Evolutionary conservation across 208 protist genomes (phyloP), one percentile per base, ranked within the genome.

Genomic region (Leishmania amazonensis): DNA sequence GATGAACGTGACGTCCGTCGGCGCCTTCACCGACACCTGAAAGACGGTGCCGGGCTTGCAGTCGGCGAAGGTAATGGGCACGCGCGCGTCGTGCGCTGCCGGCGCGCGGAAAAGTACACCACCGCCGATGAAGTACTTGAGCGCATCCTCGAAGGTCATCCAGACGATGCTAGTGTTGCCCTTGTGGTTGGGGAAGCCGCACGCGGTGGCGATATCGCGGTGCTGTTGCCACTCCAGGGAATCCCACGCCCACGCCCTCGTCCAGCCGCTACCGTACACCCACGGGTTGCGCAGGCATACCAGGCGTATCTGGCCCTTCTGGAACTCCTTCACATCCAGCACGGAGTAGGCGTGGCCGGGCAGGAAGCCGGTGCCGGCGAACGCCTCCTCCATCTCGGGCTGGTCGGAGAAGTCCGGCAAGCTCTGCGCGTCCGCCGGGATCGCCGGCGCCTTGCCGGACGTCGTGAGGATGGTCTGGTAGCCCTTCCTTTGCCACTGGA

Each of bases 321-420:
- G 75, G 80, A 92, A 92, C 76, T 87, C 67, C 31, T 78, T 73
- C 60, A 93, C 90, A 24, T 75, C 85, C 35, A 89, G 68, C 42
- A 97, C 84, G 42, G 88, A 91, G 90, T 95, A 97, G 42, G 92
- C 91, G 87, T 97, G 91, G 31, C 94, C 94, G 76, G 94, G 89
- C 47, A 97, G 79, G 38, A 97, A 83, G 15, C 91, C 87, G 5
- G 92, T 94, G 53, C 85, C 89, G 13, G 82, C 72, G 75, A 95
- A 75, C 47, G 83, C 40, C 76, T 74, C 28, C 76, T 84, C 89
- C 85, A 92, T 54, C 75, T 95, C 88, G 15, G 89, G 87, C 67
- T 93, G 78, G 28, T 94, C 88, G 51, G 71, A 82, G 81, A 93
- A 90, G 87, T 94, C 91, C 15, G 83, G 74, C 40, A 74, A 65